A percentile compares a stretch with the other conserved stretches of the same genome.
phyloP scores from a whole-genome alignment of 345 rosid species.

The Eutrema heterophyllum region DNA sequence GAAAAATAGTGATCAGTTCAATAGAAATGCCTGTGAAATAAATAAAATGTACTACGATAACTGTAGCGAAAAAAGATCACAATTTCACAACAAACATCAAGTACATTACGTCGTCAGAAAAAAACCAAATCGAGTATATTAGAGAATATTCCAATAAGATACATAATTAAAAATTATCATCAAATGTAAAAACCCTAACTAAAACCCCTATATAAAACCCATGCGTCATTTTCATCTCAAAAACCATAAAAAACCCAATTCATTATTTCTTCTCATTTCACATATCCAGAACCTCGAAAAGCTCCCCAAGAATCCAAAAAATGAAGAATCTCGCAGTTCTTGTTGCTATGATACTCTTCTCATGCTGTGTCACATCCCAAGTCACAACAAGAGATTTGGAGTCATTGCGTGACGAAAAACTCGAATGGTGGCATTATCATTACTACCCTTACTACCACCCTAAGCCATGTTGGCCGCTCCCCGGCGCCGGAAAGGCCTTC shows the following conservation, averaged over 20 bases:
- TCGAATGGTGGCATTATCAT: slow-evolving; percentile 26
- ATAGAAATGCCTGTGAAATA: neutral
- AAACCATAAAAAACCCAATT: neutral
- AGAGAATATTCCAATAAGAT: slow-evolving; percentile 11
- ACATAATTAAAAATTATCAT: neutral
- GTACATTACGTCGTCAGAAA: neutral
- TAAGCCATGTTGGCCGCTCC: slow-evolving; percentile 24
- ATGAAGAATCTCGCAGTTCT: slow-evolving; percentile 17
- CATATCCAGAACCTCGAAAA: neutral
- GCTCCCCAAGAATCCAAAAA: neutral
- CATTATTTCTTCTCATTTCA: neutral
- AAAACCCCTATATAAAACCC: slow-evolving; percentile 10
- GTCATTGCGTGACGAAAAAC: neutral
- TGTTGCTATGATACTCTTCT: slow-evolving; percentile 5
- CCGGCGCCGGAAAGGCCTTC: slow-evolving; percentile 15
- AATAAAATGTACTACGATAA: neutral
- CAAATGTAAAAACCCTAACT: neutral
- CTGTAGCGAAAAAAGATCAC: neutral
- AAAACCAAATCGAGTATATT: neutral
- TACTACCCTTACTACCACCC: slow-evolving; percentile 6
- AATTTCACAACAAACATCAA: neutral
- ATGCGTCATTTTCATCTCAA: neutral
- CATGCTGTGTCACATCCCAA: slow-evolving; percentile 7
- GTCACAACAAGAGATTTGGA: neutral
- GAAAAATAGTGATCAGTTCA: neutral